These are phyloP conservation scores for Pachysolen tannophilus DNA, from an alignment of 805 yeast genomes.

Conservation along the genomic window DNA sequence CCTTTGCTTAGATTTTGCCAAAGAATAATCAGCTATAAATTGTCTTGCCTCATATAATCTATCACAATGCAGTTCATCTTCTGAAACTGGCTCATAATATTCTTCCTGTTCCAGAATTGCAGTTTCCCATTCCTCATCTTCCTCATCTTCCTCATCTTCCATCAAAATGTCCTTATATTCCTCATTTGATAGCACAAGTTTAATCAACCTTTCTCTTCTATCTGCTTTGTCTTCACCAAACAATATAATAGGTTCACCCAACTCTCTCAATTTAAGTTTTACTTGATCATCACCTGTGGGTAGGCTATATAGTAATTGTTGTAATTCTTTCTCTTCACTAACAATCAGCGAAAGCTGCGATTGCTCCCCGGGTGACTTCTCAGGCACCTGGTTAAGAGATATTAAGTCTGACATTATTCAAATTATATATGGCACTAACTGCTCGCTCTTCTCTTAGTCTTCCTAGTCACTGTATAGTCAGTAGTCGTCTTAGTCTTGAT, in stretches of 20 bases:
- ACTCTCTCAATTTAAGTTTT: slow-evolving; percentile 31
- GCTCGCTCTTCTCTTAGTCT: neutral
- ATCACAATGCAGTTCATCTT: slow-evolving; percentile 63
- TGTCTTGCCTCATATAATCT: slow-evolving; percentile 45
- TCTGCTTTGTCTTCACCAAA: slow-evolving; percentile 55
- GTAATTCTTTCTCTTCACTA: slow-evolving; percentile 3
- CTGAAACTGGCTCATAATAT: slow-evolving; percentile 21
- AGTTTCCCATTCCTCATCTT: slow-evolving; percentile 10
- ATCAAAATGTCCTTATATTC: slow-evolving; percentile 12
- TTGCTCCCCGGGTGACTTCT: too few species aligned
- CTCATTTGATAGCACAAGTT: slow-evolving; percentile 29
- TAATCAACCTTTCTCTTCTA: slow-evolving; percentile 52
- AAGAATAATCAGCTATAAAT: slow-evolving; percentile 42
- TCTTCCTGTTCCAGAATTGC: slow-evolving; percentile 25
- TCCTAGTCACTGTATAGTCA: too few species aligned
- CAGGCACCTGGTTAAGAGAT: too few species aligned
- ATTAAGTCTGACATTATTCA: neutral
- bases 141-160: slow-evolving; percentile 6
- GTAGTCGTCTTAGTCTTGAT: too few species aligned
- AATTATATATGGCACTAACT: neutral
- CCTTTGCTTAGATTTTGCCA: slow-evolving; percentile 36
- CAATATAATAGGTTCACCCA: slow-evolving; percentile 49
- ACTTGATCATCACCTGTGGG: slow-evolving; percentile 70
- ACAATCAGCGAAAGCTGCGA: too few species aligned
- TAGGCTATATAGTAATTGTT: slow-evolving; percentile 17